Evolutionary conservation across 805 yeast species (phyloP).

Genomic region (Yarrowia phangngaensis): DNA sequence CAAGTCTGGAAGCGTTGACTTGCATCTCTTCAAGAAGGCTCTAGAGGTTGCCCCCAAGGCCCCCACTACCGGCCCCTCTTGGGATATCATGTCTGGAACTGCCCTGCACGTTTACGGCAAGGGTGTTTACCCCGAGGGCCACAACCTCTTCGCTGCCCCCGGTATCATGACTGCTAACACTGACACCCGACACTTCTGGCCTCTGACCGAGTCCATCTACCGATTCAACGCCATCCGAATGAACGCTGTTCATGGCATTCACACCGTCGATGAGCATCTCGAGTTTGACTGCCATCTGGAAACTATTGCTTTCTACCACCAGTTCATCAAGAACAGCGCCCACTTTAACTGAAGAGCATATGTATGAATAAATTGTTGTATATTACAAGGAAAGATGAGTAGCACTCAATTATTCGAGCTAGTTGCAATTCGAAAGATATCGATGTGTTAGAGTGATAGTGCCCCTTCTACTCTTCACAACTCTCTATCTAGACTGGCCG

Average conservation of each 20-base stretch:
- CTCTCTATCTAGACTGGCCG: too few species aligned
- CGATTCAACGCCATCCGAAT: slow-evolving; percentile 49
- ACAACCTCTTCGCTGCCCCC: slow-evolving; percentile 50
- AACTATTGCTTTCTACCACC: slow-evolving; percentile 37
- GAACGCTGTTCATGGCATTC: slow-evolving; percentile 42
- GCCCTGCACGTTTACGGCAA: slow-evolving; percentile 60
- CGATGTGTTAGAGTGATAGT: too few species aligned
- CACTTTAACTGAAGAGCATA: not conserved
- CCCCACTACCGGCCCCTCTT: slow-evolving; percentile 40
- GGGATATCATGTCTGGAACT: slow-evolving; percentile 57
- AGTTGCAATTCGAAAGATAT: too few species aligned
- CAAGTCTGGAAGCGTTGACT: slow-evolving; percentile 9
- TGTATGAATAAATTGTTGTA: not conserved
- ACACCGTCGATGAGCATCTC: slow-evolving; percentile 60
- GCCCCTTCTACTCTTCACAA: too few species aligned
- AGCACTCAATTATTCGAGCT: too few species aligned
- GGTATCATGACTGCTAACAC: slow-evolving; percentile 63
- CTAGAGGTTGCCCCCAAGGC: slow-evolving; percentile 53
- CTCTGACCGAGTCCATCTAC: slow-evolving; percentile 54
- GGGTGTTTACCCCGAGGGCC: slow-evolving; percentile 36
- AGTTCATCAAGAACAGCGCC: slow-evolving; percentile 34
- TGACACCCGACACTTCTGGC: slow-evolving; percentile 64
- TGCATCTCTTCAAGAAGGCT: slow-evolving; percentile 27
- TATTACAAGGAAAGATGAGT: not conserved
- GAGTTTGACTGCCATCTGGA: slow-evolving; percentile 51